Evolutionary conservation across 2,329 filamentous ascomycete species (phyloP), one percentile per base, ranked within the genome.

Genomic region (Grosmannia penicillata): DNA sequence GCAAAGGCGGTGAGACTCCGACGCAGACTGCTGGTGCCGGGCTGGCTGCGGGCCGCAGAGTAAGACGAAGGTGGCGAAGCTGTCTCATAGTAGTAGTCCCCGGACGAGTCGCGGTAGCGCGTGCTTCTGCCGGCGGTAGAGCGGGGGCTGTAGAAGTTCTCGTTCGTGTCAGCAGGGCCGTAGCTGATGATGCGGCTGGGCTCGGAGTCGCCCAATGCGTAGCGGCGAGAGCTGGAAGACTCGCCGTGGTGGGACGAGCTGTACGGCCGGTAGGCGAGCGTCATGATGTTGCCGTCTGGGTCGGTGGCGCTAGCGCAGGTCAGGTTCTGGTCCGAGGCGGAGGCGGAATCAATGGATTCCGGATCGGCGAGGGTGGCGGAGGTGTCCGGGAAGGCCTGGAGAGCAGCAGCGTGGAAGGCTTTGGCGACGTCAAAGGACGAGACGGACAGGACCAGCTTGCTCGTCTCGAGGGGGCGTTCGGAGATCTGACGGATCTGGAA

Each of bases 221-320:
- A 26, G 19, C 42, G 30, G 15, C 43, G 34, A 4, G 36, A 30
- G 14, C 56, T 57, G 4, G 59, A 59, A 13, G 57, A 53, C 18
- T 57, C 56, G 25, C 41, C 47, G 45, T 61, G 55, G 38, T 52
- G 47, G 6, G 56, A 46, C 21, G 55, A 48, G 25, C 56, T 55
- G 29, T 49, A 47, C 28, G 55, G 54, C 8, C 65, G 64, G 54
- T 75, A 81, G 36, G 87, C 73, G 23, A 83, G 80, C 53, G 91
- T 82, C 53, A 93, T 76, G 48, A 72, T 81, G 60, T 93, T 93
- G 36, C 82, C 82, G 60, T 93, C 84, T 39, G 83, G 69, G 56
- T 93, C 85, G 43, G 75, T 69, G 29, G 85, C 76, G 66, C 61
- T 73, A 63, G 57, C 70, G 60, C 51, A 56, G 47, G 49, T 57